phyloP scores from a whole-genome alignment of 805 yeast genomes.

The Kregervanrija delftensis region DNA sequence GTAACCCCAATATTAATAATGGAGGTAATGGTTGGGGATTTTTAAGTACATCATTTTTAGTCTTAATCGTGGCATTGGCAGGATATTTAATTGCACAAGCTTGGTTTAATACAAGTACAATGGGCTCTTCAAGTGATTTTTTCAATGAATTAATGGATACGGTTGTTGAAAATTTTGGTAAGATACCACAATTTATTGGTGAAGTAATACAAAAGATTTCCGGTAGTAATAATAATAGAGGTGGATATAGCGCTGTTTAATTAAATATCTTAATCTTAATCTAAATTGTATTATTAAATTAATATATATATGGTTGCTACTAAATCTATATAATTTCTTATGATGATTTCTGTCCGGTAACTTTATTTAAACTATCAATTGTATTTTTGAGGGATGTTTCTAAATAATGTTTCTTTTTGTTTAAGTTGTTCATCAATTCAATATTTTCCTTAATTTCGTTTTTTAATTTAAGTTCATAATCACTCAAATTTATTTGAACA shows the following conservation, averaged over 20 bases:
- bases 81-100: slow-evolving; percentile 69
- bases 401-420: slow-evolving; percentile 64
- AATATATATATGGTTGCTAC: no score
- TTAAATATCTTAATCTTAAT: no score
- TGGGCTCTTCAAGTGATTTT: slow-evolving; percentile 64
- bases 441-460: slow-evolving; percentile 46
- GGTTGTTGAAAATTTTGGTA: slow-evolving; percentile 46
- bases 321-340: no score
- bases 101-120: slow-evolving; percentile 61
- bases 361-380: slow-evolving; percentile 50
- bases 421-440: slow-evolving; percentile 54
- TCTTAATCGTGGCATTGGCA: slow-evolving; percentile 64
- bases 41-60: slow-evolving; percentile 74
- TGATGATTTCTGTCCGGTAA: not conserved
- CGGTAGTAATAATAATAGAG: slow-evolving; percentile 51
- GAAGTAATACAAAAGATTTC: slow-evolving; percentile 65
- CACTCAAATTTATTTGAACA: slow-evolving; percentile 35
- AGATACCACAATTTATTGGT: slow-evolving; percentile 56
- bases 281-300: no score
- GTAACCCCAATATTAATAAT: slow-evolving; percentile 19
- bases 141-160: slow-evolving; percentile 69
- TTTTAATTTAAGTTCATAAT: slow-evolving; percentile 42
- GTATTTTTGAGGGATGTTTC: slow-evolving; percentile 75
- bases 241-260: slow-evolving; percentile 91
- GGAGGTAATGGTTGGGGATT: slow-evolving; percentile 61